These are phyloP conservation scores for Paxillus rubicundulus DNA, from an alignment of 768 basidiomycete genomes.

Conservation along the genomic window DNA sequence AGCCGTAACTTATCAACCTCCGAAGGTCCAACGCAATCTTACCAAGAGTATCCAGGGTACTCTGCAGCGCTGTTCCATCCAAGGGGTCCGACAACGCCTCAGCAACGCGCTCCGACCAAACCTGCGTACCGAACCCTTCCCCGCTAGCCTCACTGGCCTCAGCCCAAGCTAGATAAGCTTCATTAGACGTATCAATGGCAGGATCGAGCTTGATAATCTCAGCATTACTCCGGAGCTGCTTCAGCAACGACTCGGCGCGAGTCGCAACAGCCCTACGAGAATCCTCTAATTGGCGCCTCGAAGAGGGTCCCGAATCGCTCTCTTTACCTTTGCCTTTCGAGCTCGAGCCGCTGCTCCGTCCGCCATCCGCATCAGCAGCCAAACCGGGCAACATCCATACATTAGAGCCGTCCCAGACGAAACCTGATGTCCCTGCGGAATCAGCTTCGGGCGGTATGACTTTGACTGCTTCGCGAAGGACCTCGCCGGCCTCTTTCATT, in stretches of 20 bases:
- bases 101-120: slow-evolving; percentile 54
- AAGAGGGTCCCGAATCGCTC: slow-evolving; percentile 24
- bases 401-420: slow-evolving; percentile 84
- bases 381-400: slow-evolving; percentile 71
- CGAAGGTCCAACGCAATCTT: slow-evolving; percentile 18
- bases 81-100: slow-evolving; percentile 47
- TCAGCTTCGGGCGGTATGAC: slow-evolving; percentile 76
- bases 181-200: slow-evolving; percentile 54
- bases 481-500: slow-evolving; percentile 78
- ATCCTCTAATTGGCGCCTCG: slow-evolving; percentile 33
- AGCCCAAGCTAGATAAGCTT: slow-evolving; percentile 62
- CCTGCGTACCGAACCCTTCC: slow-evolving; percentile 41
- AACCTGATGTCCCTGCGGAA: slow-evolving; percentile 32
- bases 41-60: slow-evolving; percentile 62
- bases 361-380: slow-evolving; percentile 20
- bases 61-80: slow-evolving; percentile 52
- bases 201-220: slow-evolving; percentile 77
- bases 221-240: slow-evolving; percentile 70
- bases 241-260: slow-evolving; percentile 74
- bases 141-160: slow-evolving; percentile 55
- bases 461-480: slow-evolving; percentile 85
- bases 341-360: background rate
- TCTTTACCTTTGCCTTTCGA: slow-evolving; percentile 40
- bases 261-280: slow-evolving; percentile 60
- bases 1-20: background rate